These are phyloP conservation scores for Claviceps lovelessii DNA, from an alignment of 2,329 filamentous ascomycete species.

Conservation along the genomic window DNA sequence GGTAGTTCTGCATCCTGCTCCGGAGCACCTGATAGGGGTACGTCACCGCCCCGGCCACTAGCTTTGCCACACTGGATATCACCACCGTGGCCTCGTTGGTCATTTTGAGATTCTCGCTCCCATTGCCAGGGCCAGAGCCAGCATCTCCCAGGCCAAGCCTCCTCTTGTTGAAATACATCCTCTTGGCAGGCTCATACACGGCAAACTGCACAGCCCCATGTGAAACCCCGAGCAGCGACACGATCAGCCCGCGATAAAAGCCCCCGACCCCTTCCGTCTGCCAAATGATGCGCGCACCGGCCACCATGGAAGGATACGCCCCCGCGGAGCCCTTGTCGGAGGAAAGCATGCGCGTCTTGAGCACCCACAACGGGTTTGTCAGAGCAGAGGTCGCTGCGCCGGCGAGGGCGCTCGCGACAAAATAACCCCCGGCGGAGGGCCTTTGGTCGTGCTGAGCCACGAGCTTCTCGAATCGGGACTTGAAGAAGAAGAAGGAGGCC, in stretches of 20 bases:
- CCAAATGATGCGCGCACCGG: conserved; percentile 55
- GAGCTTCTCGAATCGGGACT: conserved; percentile 37
- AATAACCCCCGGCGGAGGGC: conserved; percentile 54
- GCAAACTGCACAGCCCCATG: conserved; percentile 94
- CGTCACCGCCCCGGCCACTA: conserved; percentile 76
- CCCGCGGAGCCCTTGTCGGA: conserved; percentile 59
- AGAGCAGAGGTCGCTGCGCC: conserved; percentile 65
- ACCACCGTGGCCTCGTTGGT: conserved; percentile 65
- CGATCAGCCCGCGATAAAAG: conserved; percentile 76
- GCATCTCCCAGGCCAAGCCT: not conserved
- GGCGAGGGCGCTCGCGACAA: conserved; percentile 55
- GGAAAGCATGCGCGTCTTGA: conserved; percentile 94
- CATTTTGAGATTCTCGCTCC: conserved; percentile 22
- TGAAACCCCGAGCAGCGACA: conserved; percentile 71
- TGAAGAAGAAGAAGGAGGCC: conserved; percentile 83
- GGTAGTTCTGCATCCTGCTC: conserved; percentile 77
- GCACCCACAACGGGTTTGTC: conserved; percentile 94
- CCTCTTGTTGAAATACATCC: conserved; percentile 31
- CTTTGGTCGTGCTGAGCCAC: conserved; percentile 18
- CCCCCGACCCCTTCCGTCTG: conserved; percentile 58
- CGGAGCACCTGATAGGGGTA: conserved; percentile 93
- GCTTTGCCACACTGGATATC: conserved; percentile 67
- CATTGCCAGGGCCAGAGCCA: not conserved
- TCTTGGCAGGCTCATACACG: conserved; percentile 65
- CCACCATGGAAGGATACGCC: conserved; percentile 66